Base-by-base conservation (phyloP, 768 basidiomycete species). In the Dioszegia crocea region DNA sequence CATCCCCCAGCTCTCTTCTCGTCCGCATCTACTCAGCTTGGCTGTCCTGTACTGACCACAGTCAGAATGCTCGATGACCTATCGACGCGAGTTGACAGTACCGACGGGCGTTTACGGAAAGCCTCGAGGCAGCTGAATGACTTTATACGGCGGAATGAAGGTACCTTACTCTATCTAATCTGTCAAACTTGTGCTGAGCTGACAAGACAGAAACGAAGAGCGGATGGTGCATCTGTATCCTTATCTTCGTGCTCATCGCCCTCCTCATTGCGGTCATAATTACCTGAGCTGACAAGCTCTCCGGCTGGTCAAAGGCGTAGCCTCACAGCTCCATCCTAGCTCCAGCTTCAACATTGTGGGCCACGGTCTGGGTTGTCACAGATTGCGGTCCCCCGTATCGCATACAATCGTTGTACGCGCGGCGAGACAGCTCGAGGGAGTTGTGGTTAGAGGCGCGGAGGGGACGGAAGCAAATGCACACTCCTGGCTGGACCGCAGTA, bases 61-160 rank as follows among this genome's bases (percentile, higher is more conserved):
- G 11, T n/a, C 4, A 96, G 93, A 69, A 84, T 92, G 83, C 80
- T 92, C 0, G 84, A 83, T 40, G 89, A 90, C 67, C 78, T 93
- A 2, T 88, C 88, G 63, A 78, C 71, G n/a, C 83, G 84, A 43
- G 88, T 90, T 1, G 88, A 88, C 66, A 74, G 72, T 23, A 84
- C 89, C 24, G 85, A 88, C 61, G 80, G 78, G 21, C 86, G 86
- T 62, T 81, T 93, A 11, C 79, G 74, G 36, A 81, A 78, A 56
- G 88, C 88, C 17, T 85, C 86, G 82, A 81, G 78, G 44, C 81
- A 81, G 61, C 82, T 93, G 83, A 82, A 84, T 48, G 86, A 85
- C 59, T 91, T 98, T 74, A 81, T 94, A 44, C 83, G 88, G 38
- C 83, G 93, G 40, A 89, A 89, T 0, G 91, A 94, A 80, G 85